These are phyloP conservation scores for Schrenkiella parvula DNA, from an alignment of 345 rosid genomes.

Conservation along the genomic window DNA sequence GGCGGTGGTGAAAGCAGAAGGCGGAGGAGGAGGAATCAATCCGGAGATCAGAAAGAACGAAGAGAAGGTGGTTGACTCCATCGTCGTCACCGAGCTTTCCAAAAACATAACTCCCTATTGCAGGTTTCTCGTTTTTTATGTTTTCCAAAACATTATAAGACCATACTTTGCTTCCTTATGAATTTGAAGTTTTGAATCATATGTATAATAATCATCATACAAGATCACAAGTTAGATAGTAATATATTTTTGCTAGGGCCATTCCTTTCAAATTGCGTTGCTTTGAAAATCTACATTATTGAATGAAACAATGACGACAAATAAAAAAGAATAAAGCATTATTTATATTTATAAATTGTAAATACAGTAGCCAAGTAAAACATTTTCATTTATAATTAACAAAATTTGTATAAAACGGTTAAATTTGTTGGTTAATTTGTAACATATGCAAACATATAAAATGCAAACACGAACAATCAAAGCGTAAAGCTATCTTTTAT, in stretches of 20 bases:
- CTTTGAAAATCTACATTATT: neutral
- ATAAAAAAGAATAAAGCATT: neutral
- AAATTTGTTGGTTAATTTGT: neutral
- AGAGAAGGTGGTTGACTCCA: conserved; percentile 82
- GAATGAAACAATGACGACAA: neutral
- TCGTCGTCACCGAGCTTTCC: conserved; percentile 66
- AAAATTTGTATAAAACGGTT: neutral
- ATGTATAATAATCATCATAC: neutral
- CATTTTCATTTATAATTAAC: neutral
- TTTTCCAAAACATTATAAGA: neutral
- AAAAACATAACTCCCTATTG: conserved; percentile 82
- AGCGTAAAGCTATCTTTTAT: neutral
- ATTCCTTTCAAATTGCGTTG: neutral
- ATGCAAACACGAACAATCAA: neutral
- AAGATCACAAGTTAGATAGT: neutral
- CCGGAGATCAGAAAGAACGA: conserved; percentile 79
- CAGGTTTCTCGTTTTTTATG: conserved; percentile 41
- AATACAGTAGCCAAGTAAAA: neutral
- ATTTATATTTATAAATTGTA: neutral
- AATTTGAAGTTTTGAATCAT: neutral
- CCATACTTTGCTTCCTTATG: neutral
- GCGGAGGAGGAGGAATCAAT: conserved; percentile 53
- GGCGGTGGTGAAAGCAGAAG: conserved; percentile 68
- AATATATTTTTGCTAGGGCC: neutral
- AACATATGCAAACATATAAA: neutral